A percentile compares a stretch with the other conserved stretches of the same genome.
Evolutionary conservation across 2,329 filamentous ascomycete species (phyloP).

Genomic region (Nothophaeocryptopus gaeumannii): DNA sequence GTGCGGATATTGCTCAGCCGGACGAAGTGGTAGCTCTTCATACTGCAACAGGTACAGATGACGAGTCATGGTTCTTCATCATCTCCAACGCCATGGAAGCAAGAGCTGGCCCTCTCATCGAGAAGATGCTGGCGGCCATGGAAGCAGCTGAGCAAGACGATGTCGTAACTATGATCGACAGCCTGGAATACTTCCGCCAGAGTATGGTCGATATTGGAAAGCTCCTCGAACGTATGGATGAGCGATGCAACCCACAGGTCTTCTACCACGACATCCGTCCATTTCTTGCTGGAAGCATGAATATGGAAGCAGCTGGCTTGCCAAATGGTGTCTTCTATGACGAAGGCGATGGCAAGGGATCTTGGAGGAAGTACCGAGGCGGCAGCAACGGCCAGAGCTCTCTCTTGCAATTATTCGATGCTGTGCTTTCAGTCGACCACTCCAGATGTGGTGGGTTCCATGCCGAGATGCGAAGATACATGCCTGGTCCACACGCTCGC

Average conservation of each 20-base stretch:
- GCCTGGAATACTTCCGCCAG: constrained; percentile 41
- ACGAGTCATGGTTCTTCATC: constrained; percentile 80
- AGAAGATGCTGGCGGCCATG: constrained; percentile 48
- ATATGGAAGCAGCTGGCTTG: constrained; percentile 52
- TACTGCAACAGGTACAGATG: constrained; percentile 87
- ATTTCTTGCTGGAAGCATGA: constrained; percentile 53
- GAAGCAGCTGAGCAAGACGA: constrained; percentile 44
- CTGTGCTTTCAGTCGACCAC: constrained; percentile 52
- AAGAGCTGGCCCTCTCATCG: constrained; percentile 46
- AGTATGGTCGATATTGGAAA: constrained; percentile 43
- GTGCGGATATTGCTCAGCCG: constrained; percentile 70
- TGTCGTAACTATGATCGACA: constrained; percentile 36
- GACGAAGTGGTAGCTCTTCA: constrained; percentile 81
- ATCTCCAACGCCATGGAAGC: constrained; percentile 55
- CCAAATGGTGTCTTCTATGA: constrained; percentile 54
- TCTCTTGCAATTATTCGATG: constrained; percentile 54
- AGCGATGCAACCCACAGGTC: constrained; percentile 46
- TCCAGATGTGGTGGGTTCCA: constrained; percentile 23
- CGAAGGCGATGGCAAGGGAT: constrained; percentile 46
- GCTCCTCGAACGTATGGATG: constrained; percentile 52
- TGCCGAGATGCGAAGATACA: constrained; percentile 53
- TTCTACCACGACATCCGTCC: constrained; percentile 55
- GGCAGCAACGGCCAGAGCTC: constrained; percentile 57
- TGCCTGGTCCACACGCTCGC: constrained; percentile 53
- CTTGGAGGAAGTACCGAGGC: constrained; percentile 52